A percentile compares a stretch with the other conserved stretches of the same genome.
phyloP scores from a whole-genome alignment of 2,329 filamentous ascomycete genomes.

The Davidsoniella eucalypti region DNA sequence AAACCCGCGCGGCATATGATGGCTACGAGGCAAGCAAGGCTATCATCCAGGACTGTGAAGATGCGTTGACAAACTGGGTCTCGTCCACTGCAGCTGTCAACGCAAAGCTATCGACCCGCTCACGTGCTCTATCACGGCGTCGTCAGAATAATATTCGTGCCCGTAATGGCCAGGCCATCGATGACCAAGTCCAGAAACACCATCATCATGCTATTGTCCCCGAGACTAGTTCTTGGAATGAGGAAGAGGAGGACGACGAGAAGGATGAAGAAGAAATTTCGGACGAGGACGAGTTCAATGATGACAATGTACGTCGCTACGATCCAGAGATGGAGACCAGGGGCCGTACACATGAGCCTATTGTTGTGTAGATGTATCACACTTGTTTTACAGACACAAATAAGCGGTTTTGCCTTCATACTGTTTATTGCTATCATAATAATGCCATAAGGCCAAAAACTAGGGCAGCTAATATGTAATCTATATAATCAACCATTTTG shows the following conservation, averaged over 20 bases:
- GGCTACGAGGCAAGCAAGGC: conserved; percentile 97
- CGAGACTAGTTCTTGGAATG: conserved; percentile 70
- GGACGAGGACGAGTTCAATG: conserved; percentile 48
- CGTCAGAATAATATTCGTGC: conserved; percentile 55
- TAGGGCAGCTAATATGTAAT: no score
- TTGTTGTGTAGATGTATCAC: conserved; percentile 18
- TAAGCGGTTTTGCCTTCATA: no score
- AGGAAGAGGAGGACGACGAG: conserved; percentile 46
- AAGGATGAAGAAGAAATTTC: conserved; percentile 33
- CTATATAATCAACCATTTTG: no score
- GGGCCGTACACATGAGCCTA: conserved; percentile 36
- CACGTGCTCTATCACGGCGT: conserved; percentile 75
- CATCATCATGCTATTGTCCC: conserved; percentile 32
- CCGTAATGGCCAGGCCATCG: conserved; percentile 52
- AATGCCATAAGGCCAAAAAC: no score
- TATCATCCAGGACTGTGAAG: conserved; percentile 98
- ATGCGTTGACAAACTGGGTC: conserved; percentile 94
- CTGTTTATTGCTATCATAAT: no score
- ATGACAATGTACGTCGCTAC: conserved; percentile 34
- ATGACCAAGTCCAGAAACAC: conserved; percentile 64
- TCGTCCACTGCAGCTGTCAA: conserved; percentile 74
- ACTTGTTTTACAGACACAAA: neutral
- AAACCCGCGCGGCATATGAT: conserved; percentile 90
- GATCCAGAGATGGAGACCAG: conserved; percentile 38
- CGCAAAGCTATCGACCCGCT: conserved; percentile 71